Evolutionary conservation across 305 asterid genomes (phyloP), one percentile per base, ranked within the genome.

Genomic region (Andrographis paniculata): DNA sequence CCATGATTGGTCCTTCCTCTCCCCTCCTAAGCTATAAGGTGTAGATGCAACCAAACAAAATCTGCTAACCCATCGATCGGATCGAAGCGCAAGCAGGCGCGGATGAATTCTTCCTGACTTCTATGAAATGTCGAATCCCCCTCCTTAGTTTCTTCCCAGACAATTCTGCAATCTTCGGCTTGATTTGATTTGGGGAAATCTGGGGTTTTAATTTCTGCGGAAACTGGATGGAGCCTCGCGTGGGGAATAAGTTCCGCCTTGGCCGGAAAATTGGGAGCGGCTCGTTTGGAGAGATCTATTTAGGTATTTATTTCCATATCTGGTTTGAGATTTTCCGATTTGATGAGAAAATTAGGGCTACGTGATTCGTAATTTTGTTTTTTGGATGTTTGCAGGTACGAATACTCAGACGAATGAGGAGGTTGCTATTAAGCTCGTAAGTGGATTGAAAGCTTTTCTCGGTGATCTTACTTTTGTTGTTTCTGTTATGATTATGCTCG

Each of bases 191-290:
- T 24, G 8, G 42, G 42, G 42, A 37, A 12, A n/a, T 37, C 3
- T 37, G 3, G 3, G 42, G 1, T 5, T n/a, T 37, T 37, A 13
- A 1, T 13, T 13, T 37, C 12, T 37, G n/a, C n/a, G n/a, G n/a
- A n/a, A n/a, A n/a, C n/a, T n/a, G n/a, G n/a, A 85, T 85, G 95
- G 95, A 85, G 74, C 87, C 91, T 69, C 91, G 95, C 17, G 93
- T 85, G 45, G 95, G 91, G 49, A 87, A 87, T 50, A 87, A 77
- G 68, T 87, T 74, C 62, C 91, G 91, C 38, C 50, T 87, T 27
- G 96, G 96, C 42, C 78, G 96, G 65, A 87, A 87, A 72, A 87
- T 87, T 44, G 96, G 96, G 38, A 78, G 89, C 64, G 96, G 96
- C 50, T 87, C 96, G 6, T 87, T 87, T 59, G 96, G 95, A 44